These are phyloP conservation scores for Starmerella vaccinii DNA, from an alignment of 805 yeast genomes.

Conservation along the genomic window DNA sequence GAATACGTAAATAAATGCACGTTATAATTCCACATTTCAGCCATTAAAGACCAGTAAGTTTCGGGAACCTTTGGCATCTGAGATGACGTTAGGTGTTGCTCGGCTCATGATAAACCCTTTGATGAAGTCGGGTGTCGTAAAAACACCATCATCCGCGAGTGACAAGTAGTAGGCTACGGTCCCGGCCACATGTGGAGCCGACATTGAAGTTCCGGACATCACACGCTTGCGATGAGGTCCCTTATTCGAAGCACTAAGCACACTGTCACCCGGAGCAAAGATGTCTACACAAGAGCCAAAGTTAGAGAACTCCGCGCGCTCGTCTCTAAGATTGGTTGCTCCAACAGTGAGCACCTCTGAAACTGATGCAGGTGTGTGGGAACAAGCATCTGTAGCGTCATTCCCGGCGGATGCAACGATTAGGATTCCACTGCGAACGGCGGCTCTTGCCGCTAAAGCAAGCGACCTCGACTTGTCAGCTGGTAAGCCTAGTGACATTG, in stretches of 20 bases:
- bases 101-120: background rate
- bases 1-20: background rate
- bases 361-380: conserved; percentile 75
- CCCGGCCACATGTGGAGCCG: conserved; percentile 29
- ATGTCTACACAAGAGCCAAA: conserved; percentile 85
- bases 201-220: conserved; percentile 29
- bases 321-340: conserved; percentile 70
- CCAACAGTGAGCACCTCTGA: conserved; percentile 71
- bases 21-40: background rate
- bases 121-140: conserved; percentile 3
- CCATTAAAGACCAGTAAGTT: background rate
- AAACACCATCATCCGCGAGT: conserved; percentile 2
- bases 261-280: conserved; percentile 68
- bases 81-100: background rate
- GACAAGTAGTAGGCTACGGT: conserved; percentile 15
- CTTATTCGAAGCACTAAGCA: conserved; percentile 31
- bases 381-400: conserved; percentile 64
- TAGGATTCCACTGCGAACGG: conserved; percentile 55
- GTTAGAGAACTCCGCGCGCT: conserved; percentile 62
- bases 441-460: conserved; percentile 68
- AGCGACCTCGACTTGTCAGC: conserved; percentile 56
- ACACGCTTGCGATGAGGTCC: conserved; percentile 19
- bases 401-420: conserved; percentile 69
- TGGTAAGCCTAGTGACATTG: conserved; percentile 75
- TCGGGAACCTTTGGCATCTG: background rate